Evolutionary conservation across 2,329 filamentous ascomycete genomes (phyloP).

Genomic region (Zymoseptoria pseudotritici): DNA sequence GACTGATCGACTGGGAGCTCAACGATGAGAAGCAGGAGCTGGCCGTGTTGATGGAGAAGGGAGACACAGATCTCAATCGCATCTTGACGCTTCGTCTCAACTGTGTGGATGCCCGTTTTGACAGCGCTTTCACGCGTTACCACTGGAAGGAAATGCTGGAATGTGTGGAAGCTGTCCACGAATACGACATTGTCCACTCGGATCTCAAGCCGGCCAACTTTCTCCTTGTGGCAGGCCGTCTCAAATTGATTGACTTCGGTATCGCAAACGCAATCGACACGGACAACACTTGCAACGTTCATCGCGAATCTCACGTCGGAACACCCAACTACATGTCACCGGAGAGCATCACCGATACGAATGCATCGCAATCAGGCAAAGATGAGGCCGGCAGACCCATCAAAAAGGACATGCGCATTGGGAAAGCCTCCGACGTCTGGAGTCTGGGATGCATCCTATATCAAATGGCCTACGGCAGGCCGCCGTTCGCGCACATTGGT

Average conservation of each 20-base stretch:
- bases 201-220: slow-evolving; percentile 98
- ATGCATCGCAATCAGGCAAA: slow-evolving; percentile 45
- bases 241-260: slow-evolving; percentile 97
- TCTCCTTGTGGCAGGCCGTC: slow-evolving; percentile 76
- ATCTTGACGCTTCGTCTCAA: slow-evolving; percentile 67
- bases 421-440: slow-evolving; percentile 95
- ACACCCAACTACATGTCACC: slow-evolving; percentile 99
- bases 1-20: slow-evolving; percentile 84
- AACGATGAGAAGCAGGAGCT: slow-evolving; percentile 82
- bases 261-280: slow-evolving; percentile 96
- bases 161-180: slow-evolving; percentile 82
- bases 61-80: slow-evolving; percentile 85
- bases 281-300: slow-evolving; percentile 93
- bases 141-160: slow-evolving; percentile 99
- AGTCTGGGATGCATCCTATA: slow-evolving; percentile 93
- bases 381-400: slow-evolving; percentile 38
- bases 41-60: slow-evolving; percentile 92
- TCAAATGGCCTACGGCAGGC: slow-evolving; percentile 96
- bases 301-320: slow-evolving; percentile 89
- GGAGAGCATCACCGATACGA: slow-evolving; percentile 83
- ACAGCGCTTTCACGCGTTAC: slow-evolving; percentile 86
- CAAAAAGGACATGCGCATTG: slow-evolving; percentile 84
- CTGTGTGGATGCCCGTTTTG: slow-evolving; percentile 64
- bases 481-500: slow-evolving; percentile 85
- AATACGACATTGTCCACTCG: slow-evolving; percentile 87